Evolutionary conservation across 768 basidiomycete species (phyloP), one percentile per base, ranked within the genome.

Genomic region (Strobilomyces confusus): DNA sequence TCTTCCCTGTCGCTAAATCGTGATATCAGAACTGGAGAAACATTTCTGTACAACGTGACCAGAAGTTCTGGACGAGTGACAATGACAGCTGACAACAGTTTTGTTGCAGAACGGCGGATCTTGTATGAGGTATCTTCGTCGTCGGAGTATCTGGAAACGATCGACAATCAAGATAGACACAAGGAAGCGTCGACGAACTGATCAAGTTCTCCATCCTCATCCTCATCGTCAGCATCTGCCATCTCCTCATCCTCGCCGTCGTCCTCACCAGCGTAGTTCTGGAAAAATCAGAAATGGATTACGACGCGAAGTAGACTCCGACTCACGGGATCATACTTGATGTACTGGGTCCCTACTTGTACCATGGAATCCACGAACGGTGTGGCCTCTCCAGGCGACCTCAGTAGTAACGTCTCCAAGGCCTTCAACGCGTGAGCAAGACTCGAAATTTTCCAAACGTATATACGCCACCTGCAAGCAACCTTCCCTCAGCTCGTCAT

Each of bases 41-140:
- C 86, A 9, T 83, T 81, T 63, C 83, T 87, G 75, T 92, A 97
- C 47, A 95, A 78, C 2, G 84, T 74, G 14, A 77, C 71, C 20
- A 98, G 78, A 2, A 93, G 78, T 64, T 98, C 97, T 1, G 94
- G 92, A 23, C 94, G 89, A 1, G 95, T 98, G 13, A 82, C 83
- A 52, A 98, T 86, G 44, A 97, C 75, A 7, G 90, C 88, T 26
- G 86, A 75, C 15, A 98, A 78, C 4, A 98, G 76, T 68, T 98
- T 98, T 17, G 94, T 92, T 8, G 97, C 87, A 8, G 92, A 87
- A 42, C 97, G 84, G 58, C 97, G 87, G 52, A 97, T 92, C 71
- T 98, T 98, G 81, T 97, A 98, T 0, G 95, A 98, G 12, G 89
- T 91, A 65, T 99, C 97, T 69, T 98, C 97, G 53, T 99, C 97